Evolutionary conservation across 2,329 filamentous ascomycete genomes (phyloP).

Genomic region (Sporothrix pseudoabietina): DNA sequence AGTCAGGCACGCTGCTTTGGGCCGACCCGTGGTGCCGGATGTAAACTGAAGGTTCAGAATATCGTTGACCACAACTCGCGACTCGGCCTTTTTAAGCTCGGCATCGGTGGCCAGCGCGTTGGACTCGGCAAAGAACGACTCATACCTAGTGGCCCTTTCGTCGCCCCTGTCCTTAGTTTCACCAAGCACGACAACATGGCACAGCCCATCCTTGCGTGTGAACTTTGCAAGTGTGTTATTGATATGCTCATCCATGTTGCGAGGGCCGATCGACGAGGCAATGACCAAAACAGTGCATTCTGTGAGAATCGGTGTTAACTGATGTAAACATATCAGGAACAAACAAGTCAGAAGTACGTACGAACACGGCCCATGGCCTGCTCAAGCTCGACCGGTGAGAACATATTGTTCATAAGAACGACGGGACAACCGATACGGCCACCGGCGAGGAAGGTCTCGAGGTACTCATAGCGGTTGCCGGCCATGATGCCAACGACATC

Average conservation of each 20-base stretch:
- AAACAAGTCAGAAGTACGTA: not conserved
- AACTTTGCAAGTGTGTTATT: not conserved
- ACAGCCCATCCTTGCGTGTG: not conserved
- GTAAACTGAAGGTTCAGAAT: not conserved
- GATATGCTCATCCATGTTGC: slow-evolving; percentile 2
- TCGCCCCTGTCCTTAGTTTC: not conserved
- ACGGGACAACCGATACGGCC: not conserved
- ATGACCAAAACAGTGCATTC: not conserved
- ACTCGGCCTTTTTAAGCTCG: not conserved
- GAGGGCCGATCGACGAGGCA: not conserved
- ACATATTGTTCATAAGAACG: slow-evolving; percentile 6
- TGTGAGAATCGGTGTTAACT: not conserved
- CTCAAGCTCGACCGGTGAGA: not conserved
- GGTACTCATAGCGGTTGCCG: not conserved
- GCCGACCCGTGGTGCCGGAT: not conserved
- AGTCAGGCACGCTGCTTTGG: not conserved
- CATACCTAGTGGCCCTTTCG: not conserved
- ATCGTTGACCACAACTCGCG: not conserved
- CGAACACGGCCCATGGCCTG: not conserved
- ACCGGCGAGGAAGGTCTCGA: not conserved
- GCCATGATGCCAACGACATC: slow-evolving; percentile 3
- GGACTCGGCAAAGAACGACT: not conserved
- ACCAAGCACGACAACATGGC: not conserved
- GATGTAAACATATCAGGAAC: not conserved
- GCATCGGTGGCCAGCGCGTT: not conserved